Evolutionary conservation across 345 rosid species (phyloP).

Genomic region (Camelina sativa): DNA sequence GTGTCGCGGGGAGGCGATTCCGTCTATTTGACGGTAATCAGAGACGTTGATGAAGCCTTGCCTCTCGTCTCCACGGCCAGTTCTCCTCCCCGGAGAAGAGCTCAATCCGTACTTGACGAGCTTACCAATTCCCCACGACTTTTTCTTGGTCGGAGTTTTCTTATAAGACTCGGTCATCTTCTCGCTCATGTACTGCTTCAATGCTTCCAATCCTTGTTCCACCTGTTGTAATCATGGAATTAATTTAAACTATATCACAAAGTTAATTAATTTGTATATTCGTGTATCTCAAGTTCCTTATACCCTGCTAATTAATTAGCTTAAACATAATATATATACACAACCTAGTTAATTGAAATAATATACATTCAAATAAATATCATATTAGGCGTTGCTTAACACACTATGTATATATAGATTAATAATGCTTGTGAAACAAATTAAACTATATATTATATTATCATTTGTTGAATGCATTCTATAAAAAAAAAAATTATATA

Average conservation of each 20-base stretch:
- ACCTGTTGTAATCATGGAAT: constrained; percentile 33
- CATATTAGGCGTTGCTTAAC: constrained; percentile 21
- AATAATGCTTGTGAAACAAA: constrained; percentile 9
- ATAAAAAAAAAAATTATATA: too few species aligned
- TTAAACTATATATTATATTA: not conserved
- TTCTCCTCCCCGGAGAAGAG: constrained; percentile 42
- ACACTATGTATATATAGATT: not conserved
- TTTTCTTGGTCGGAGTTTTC: constrained; percentile 53
- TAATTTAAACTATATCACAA: not conserved
- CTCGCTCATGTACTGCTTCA: constrained; percentile 69
- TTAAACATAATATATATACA: not conserved
- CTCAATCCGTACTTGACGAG: constrained; percentile 57
- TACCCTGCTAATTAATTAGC: not conserved
- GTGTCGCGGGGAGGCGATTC: constrained; percentile 62
- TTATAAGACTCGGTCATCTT: constrained; percentile 58
- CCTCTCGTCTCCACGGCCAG: constrained; percentile 40
- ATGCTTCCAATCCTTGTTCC: constrained; percentile 59
- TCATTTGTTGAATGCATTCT: not conserved
- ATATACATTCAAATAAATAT: not conserved
- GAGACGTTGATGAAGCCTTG: constrained; percentile 53
- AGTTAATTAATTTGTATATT: not conserved
- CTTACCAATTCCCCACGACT: constrained; percentile 67
- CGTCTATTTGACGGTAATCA: constrained; percentile 56
- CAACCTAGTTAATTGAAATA: not conserved
- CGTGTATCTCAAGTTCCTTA: not conserved